phyloP scores from a whole-genome alignment of 169 alveolate species.

The Plasmodium gallinaceum region DNA sequence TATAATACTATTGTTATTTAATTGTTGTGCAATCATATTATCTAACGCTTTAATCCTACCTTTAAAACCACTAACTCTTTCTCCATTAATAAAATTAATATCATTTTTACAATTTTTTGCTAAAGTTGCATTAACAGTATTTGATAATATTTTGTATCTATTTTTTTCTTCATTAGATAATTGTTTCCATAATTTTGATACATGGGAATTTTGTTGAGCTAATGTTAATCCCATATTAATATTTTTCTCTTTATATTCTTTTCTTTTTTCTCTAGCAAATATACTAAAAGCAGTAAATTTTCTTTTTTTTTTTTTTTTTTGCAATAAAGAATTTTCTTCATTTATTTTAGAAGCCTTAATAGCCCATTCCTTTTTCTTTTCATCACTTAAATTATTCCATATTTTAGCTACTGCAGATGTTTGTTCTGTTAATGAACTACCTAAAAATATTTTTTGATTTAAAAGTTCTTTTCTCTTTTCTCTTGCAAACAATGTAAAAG shows the following conservation, averaged over 20 bases:
- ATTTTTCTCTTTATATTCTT: constrained; percentile 67
- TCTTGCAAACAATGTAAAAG: constrained; percentile 62
- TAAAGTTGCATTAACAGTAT: constrained; percentile 39
- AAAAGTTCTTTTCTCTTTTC: constrained; percentile 70
- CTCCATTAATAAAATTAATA: constrained; percentile 16
- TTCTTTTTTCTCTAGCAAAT: constrained; percentile 72
- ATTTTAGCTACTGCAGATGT: constrained; percentile 75
- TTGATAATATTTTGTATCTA: constrained; percentile 48
- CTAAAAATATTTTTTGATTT: constrained; percentile 51
- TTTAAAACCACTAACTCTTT: constrained; percentile 37
- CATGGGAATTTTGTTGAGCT: constrained; percentile 74
- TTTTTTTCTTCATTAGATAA: constrained; percentile 56
- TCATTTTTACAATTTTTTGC: constrained; percentile 39
- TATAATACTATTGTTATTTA: constrained; percentile 15
- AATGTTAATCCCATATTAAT: constrained; percentile 60
- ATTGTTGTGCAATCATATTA: constrained; percentile 43
- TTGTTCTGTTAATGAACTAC: constrained; percentile 71
- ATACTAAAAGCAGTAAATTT: constrained; percentile 74
- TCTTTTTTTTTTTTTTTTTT: constrained; percentile 72
- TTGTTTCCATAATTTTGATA: constrained; percentile 75
- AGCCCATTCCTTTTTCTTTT: constrained; percentile 74
- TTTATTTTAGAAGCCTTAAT: constrained; percentile 67
- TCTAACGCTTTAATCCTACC: constrained; percentile 70
- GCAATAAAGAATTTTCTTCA: constrained; percentile 62
- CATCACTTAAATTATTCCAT: constrained; percentile 58